A percentile compares a stretch with the other conserved stretches of the same genome.
phyloP scores from a whole-genome alignment of 768 basidiomycete species.

The Cyathus striatus region DNA sequence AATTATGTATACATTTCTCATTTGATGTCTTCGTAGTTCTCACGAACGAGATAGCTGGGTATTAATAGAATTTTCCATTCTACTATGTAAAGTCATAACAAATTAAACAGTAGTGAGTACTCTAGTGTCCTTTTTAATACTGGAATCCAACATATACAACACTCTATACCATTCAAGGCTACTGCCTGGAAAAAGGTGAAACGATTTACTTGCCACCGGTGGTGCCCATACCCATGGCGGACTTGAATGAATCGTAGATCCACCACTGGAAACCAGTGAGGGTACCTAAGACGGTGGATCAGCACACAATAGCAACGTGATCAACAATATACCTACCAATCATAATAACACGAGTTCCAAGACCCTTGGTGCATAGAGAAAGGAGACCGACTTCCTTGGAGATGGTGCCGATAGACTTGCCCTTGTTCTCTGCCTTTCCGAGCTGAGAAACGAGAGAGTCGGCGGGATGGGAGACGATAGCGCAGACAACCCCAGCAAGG shows the following conservation, averaged over 20 bases:
- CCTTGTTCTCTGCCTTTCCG: conserved; percentile 84
- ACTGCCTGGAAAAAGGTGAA: too few relatives aligned
- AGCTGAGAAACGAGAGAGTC: conserved; percentile 92
- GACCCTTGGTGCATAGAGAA: conserved; percentile 75
- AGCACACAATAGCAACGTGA: conserved; percentile 4
- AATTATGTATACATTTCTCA: too few relatives aligned
- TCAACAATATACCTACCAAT: conserved; percentile 46
- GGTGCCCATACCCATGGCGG: conserved; percentile 79
- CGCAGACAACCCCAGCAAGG: conserved; percentile 93
- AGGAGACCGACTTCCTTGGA: conserved; percentile 64
- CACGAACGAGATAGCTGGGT: too few relatives aligned
- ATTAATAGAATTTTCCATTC: conserved; percentile 8
- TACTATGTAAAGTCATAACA: conserved; percentile 10
- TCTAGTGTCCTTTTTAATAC: conserved; percentile 18
- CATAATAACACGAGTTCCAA: conserved; percentile 84
- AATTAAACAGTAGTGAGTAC: conserved; percentile 12
- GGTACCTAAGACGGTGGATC: conserved; percentile 25
- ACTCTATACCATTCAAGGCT: conserved; percentile 1
- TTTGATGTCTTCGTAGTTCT: too few relatives aligned
- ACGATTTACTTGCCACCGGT: conserved; percentile 76
- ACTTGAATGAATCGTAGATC: conserved; percentile 89
- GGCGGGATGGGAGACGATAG: conserved; percentile 94
- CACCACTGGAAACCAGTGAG: conserved; percentile 86
- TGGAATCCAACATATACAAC: conserved; percentile 6
- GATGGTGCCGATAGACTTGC: conserved; percentile 70